phyloP scores from a whole-genome alignment of 192 early-diverging fungal genomes.

The Glomus cerebriforme region DNA sequence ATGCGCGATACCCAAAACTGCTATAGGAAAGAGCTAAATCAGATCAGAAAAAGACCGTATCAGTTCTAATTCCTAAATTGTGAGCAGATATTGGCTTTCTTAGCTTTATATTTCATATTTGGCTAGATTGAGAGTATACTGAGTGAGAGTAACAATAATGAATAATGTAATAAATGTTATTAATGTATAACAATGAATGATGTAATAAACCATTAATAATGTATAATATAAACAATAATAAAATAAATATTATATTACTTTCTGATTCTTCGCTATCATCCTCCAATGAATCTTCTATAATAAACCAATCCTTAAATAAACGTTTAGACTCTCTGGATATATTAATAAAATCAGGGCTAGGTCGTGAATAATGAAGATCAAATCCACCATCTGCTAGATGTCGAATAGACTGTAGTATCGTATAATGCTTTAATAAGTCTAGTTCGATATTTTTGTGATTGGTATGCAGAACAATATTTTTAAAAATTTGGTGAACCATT shows the following conservation, averaged over 20 bases:
- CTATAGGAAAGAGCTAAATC: neutral
- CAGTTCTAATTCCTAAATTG: neutral
- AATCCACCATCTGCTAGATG: neutral
- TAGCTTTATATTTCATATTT: neutral
- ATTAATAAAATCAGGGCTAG: neutral
- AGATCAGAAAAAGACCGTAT: neutral
- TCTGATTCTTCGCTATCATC: neutral
- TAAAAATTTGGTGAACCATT: neutral
- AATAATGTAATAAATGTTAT: neutral
- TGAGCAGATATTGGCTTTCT: neutral
- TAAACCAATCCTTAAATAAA: neutral
- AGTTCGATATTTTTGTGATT: no score
- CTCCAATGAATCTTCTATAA: neutral
- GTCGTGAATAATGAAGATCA: neutral
- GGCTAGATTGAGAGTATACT: neutral
- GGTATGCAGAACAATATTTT: neutral
- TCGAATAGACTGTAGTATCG: neutral
- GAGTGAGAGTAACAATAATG: neutral
- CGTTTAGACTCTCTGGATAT: neutral
- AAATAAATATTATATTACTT: no score
- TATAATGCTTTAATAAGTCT: neutral
- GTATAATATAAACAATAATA: no score
- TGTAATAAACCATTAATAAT: neutral
- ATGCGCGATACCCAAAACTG: neutral
- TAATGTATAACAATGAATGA: no score